Conservation (phyloP, 108 stramenopile species). For the Tribonema minus region DNA sequence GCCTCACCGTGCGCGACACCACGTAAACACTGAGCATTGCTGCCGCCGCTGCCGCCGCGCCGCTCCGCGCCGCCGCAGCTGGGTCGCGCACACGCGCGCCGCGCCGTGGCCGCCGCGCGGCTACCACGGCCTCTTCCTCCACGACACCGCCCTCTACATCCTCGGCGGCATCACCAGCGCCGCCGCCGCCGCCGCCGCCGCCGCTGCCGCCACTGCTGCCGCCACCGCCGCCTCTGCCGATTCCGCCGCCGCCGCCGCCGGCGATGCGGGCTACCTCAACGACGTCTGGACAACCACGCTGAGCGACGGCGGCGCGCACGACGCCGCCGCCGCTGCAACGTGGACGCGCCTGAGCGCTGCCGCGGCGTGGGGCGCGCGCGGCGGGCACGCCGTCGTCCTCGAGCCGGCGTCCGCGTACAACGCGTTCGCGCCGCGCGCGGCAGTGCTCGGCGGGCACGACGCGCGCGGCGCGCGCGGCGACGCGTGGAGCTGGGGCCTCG, state of each 20-base stretch:
- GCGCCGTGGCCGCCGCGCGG: conserved; percentile 18
- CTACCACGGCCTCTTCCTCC: conserved; percentile 25
- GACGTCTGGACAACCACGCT: conserved; percentile 34
- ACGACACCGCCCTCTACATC: conserved; percentile 24
- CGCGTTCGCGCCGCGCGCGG: conserved; percentile 26
- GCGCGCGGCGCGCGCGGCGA: conserved; percentile 22
- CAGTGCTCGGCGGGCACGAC: conserved; percentile 29
- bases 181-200: no score
- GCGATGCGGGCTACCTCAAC: conserved; percentile 41
- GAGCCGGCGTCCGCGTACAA: conserved; percentile 27
- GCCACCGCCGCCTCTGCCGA: no score
- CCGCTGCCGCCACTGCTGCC: no score
- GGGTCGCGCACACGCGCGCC: conserved; percentile 56
- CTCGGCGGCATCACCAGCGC: conserved; percentile 30
- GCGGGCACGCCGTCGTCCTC: conserved; percentile 22
- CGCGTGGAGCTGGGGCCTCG: conserved; percentile 40
- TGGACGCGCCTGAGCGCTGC: neutral
- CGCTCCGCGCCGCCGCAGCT: no score
- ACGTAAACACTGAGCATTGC: no score
- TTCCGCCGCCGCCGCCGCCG: conserved; percentile 4
- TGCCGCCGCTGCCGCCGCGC: no score
- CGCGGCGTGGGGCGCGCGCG: conserved; percentile 9
- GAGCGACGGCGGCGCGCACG: neutral
- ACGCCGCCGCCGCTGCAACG: neutral
- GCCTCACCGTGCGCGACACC: no score